Evolutionary conservation across 306 rosid species (phyloP).

Genomic region (Urtica urens): DNA sequence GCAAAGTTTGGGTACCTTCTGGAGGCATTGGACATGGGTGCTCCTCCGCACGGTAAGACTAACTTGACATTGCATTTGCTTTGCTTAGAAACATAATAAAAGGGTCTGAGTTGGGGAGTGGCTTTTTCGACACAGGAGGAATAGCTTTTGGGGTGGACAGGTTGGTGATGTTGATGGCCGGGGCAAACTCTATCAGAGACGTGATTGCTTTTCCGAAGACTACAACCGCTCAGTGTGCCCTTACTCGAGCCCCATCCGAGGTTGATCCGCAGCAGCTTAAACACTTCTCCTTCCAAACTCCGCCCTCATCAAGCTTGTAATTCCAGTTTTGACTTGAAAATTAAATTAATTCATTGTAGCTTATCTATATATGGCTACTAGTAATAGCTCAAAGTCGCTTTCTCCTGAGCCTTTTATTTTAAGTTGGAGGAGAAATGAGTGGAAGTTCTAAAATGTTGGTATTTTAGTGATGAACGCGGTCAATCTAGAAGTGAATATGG

Average conservation of each 20-base stretch:
- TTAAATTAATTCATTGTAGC: too few species aligned
- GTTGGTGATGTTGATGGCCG: constrained; percentile 80
- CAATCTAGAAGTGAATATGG: too few species aligned
- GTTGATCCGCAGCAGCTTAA: constrained; percentile 83
- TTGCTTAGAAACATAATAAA: not conserved
- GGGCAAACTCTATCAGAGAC: constrained; percentile 82
- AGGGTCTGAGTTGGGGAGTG: not conserved
- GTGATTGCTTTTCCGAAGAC: constrained; percentile 95
- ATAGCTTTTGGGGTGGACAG: constrained; percentile 89
- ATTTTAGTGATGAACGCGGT: too few species aligned
- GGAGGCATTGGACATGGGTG: constrained; percentile 98
- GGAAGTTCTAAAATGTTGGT: too few species aligned
- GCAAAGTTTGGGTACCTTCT: constrained; percentile 88
- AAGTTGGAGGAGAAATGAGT: too few species aligned
- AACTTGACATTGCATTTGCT: not conserved
- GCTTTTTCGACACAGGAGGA: constrained; percentile 46
- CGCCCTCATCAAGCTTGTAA: too few species aligned
- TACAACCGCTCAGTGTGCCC: constrained; percentile 91
- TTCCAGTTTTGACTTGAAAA: not conserved
- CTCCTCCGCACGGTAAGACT: constrained; percentile 91
- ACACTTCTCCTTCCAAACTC: constrained; percentile 38
- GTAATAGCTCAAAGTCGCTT: too few species aligned
- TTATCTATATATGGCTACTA: too few species aligned
- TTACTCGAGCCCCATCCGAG: constrained; percentile 70
- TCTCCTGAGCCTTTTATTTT: too few species aligned